A percentile compares a stretch with the other conserved stretches of the same genome.
These are phyloP conservation scores for Hortiboletus flavorubellus DNA, from an alignment of 768 basidiomycete genomes.

Conservation along the genomic window DNA sequence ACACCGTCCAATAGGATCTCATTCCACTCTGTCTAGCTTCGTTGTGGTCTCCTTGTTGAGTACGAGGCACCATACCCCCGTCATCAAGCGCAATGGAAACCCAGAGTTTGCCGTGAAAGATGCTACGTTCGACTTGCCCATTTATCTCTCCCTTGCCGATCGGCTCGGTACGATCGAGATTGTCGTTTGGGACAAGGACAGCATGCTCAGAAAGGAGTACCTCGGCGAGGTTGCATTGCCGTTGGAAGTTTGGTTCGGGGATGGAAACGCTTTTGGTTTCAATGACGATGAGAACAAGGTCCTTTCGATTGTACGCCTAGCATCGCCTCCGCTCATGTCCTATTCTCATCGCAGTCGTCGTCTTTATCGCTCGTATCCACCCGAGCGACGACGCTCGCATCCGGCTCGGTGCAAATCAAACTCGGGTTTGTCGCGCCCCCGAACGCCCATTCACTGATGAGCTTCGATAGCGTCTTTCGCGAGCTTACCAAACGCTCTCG, in stretches of 20 bases:
- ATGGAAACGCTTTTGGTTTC: slow-evolving; percentile 45
- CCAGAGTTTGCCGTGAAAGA: slow-evolving; percentile 64
- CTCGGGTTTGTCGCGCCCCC: slow-evolving; percentile 53
- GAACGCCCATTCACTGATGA: slow-evolving; percentile 40
- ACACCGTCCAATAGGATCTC: neutral
- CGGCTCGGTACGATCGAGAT: slow-evolving; percentile 74
- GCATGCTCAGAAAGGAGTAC: slow-evolving; percentile 81
- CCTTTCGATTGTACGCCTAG: slow-evolving; percentile 20
- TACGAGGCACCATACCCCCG: slow-evolving; percentile 66
- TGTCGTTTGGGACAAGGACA: slow-evolving; percentile 93
- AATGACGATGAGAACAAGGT: slow-evolving; percentile 70
- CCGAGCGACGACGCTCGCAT: slow-evolving; percentile 42
- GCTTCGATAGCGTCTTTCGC: slow-evolving; percentile 57
- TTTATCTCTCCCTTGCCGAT: slow-evolving; percentile 74
- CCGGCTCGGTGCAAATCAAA: slow-evolving; percentile 57
- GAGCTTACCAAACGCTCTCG: slow-evolving; percentile 63
- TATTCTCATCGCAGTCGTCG: slow-evolving; percentile 38
- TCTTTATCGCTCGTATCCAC: slow-evolving; percentile 46
- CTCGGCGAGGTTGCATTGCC: slow-evolving; percentile 82
- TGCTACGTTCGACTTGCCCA: slow-evolving; percentile 87
- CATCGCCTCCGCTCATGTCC: neutral
- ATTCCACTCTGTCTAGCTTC: slow-evolving; percentile 43
- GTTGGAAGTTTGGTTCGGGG: slow-evolving; percentile 77
- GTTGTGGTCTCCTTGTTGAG: slow-evolving; percentile 63
- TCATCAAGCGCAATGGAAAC: slow-evolving; percentile 66